Evolutionary conservation across 2,329 filamentous ascomycete genomes (phyloP), one percentile per base, ranked within the genome.

Genomic region (Cephalotrichum gorgonifer): DNA sequence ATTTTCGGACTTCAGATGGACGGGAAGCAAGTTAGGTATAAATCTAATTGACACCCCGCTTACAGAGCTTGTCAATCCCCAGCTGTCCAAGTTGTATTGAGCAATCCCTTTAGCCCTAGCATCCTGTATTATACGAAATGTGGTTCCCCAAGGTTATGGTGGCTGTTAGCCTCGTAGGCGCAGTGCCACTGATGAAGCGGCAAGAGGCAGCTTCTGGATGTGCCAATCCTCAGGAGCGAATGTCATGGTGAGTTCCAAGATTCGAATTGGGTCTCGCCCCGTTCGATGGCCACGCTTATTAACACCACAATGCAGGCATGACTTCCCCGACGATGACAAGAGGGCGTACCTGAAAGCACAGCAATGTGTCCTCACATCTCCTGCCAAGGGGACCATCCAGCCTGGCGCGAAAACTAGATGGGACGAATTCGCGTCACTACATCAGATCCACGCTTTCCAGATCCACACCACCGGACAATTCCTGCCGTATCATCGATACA

Each of bases 351-450:
- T 50, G 25, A 23, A 46, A 17, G 49, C 49, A 23, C 49, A 50
- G 28, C 33, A 42, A 26, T 50, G 49, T 35, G 20, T 50, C 26
- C 33, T 50, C 15, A 22, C 45, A 15, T 47, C 23, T 8, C 49
- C 49, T 27, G 43, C 45, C 26, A 50, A 50, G 27, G 25, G 27
- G 2, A 26, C 45, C 25, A 38, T 17, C 9, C 49, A 47, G 3
- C 49, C 49, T 4, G 49, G 49, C n/a, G 49, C 49, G 4, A 47
- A 47, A 45, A 47, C 49, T 15, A 31, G 49, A 33, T 50, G 49
- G 49, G 49, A 50, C 28, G 49, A 50, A 41, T 44, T 50, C 22
- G 49, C 43, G n/a, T 50, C 49, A 26, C 49, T 50, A 14, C 49
- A 50, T 43, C 49, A 50, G 44, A 50, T 47, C 28, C 49, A 50